phyloP scores from a whole-genome alignment of 139 green algal genomes.

The Gonium pectorale region DNA sequence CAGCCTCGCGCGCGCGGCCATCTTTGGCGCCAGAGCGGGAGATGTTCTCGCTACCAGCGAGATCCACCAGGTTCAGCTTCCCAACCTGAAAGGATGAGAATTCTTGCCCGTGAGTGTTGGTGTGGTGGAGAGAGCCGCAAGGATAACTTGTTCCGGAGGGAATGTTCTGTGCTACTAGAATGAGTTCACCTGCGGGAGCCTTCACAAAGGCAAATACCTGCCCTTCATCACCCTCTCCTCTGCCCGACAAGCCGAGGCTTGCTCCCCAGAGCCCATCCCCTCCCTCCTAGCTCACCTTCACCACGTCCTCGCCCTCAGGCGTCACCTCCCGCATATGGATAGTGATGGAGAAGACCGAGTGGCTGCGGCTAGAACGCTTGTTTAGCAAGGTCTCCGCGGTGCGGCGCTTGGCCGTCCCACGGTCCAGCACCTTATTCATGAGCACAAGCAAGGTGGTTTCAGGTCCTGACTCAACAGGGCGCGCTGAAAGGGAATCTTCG shows the following conservation, averaged over 20 bases:
- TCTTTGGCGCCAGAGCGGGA: constrained; percentile 90
- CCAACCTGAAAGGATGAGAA: constrained; percentile 57
- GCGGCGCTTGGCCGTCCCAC: constrained; percentile 86
- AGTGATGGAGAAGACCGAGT: constrained; percentile 93
- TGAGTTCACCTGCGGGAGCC: no score
- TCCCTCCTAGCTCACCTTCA: constrained; percentile 93
- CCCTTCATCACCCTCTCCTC: no score
- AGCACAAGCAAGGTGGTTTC: no score
- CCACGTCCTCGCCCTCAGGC: constrained; percentile 95
- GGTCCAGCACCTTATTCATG: constrained; percentile 86
- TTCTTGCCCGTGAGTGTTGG: no score
- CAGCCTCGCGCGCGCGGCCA: constrained; percentile 90
- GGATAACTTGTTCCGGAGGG: no score
- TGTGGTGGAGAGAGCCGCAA: no score
- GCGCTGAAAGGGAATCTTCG: no score
- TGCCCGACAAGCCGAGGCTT: no score
- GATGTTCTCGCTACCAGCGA: constrained; percentile 97
- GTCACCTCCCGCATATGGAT: constrained; percentile 92
- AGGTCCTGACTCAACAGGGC: no score
- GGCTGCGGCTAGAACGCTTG: constrained; percentile 96
- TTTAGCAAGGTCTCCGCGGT: constrained; percentile 98
- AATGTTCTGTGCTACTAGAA: no score
- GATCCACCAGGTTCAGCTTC: constrained; percentile 99
- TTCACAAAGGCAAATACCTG: no score
- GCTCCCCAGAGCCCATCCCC: no score